Evolutionary conservation across 2,329 filamentous ascomycete species (phyloP).

Genomic region (Tolypocladium endophyticum): DNA sequence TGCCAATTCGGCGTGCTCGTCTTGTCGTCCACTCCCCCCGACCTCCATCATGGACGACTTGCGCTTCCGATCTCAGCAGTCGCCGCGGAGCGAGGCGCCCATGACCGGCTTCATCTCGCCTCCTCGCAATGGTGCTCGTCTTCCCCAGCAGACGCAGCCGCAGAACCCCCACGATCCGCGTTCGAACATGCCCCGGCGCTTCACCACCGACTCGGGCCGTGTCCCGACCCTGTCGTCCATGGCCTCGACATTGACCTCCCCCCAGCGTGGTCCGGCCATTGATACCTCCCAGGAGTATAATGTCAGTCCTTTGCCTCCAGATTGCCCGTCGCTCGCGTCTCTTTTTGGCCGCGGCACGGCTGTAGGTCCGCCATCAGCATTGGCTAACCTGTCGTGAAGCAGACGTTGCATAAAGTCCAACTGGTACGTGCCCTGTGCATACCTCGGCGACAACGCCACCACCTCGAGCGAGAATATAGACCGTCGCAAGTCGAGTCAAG

Average conservation of each 20-base stretch:
- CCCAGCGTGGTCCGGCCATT: conserved; percentile 35
- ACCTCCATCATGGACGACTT: conserved; percentile 57
- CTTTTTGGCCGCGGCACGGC: not conserved
- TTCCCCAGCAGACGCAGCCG: conserved; percentile 33
- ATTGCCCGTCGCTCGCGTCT: not conserved
- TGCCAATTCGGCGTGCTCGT: conserved; percentile 28
- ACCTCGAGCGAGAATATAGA: not conserved
- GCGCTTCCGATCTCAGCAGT: conserved; percentile 67
- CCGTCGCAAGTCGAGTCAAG: not conserved
- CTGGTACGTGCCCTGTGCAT: conserved; percentile 49
- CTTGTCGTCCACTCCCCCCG: conserved; percentile 14
- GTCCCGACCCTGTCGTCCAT: conserved; percentile 60
- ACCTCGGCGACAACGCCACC: not conserved
- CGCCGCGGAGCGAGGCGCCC: conserved; percentile 63
- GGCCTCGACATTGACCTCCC: conserved; percentile 32
- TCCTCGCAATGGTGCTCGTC: conserved; percentile 56
- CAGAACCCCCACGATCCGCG: conserved; percentile 52
- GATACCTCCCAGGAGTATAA: conserved; percentile 34
- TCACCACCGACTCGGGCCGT: conserved; percentile 84
- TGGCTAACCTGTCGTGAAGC: conserved; percentile 14
- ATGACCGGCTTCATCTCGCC: conserved; percentile 68
- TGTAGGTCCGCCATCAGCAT: conserved; percentile 2
- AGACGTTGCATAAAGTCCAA: conserved; percentile 65
- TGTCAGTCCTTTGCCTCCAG: conserved; percentile 17
- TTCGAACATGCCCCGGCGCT: conserved; percentile 74